Evolutionary conservation across 2,329 filamentous ascomycete genomes (phyloP), one percentile per base, ranked within the genome.

Genomic region (Phoma herbarum): DNA sequence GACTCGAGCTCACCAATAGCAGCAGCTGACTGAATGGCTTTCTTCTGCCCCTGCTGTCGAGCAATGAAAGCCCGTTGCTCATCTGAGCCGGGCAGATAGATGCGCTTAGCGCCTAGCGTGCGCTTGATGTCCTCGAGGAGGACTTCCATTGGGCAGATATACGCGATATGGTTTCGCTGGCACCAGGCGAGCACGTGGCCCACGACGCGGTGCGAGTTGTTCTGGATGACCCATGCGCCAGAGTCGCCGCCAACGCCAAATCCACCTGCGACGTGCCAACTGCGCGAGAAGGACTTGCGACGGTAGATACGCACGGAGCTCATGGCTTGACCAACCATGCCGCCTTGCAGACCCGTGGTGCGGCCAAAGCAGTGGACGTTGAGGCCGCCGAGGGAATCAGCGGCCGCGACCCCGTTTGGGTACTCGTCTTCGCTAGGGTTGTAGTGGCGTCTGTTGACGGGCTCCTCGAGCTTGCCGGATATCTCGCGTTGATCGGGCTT

Each of bases 121-220:
- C 90, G 86, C 26, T 88, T 89, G 56, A 98, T 96, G 71, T 98
- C 94, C 26, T 90, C 86, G 11, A 98, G 83, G 12, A 97, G 80
- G 2, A 97, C 85, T 57, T 97, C 91, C 94, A 98, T 98, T 0
- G 94, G 94, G 61, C 92, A 95, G 61, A 98, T 95, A 75, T 97
- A 98, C 0, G 93, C 93, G 5, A 92, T 88, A 41, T 87, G 87
- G 71, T 91, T 94, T 61, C 88, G 87, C 62, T 88, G 86, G 66
- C 90, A 94, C 88, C 90, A 96, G 0, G 94, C 94, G 12, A 98
- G 83, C 0, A 98, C 91, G 69, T 97, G 94, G 0, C 94, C 94
- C 67, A 92, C 95, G 3, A 97, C 87, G 35, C 88, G 86, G 1
- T 92, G 92, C n/a, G 88, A 83, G 6, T 85, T 84, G 57, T 91